Conservation (phyloP, 345 rosid species). For the Gossypium sturtianum region DNA sequence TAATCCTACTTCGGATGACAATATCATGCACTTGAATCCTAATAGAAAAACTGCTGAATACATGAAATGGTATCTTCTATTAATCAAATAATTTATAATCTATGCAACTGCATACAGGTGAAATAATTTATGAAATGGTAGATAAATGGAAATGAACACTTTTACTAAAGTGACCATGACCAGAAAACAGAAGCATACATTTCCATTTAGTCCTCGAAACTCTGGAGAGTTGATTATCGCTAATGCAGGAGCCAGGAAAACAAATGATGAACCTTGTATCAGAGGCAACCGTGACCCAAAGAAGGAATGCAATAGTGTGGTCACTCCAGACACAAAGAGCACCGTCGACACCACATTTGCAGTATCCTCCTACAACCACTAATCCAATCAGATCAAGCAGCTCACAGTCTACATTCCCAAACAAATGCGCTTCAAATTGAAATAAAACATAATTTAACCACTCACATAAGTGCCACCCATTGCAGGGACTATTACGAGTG, state of each 20-base stretch:
- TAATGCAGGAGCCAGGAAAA: constrained; percentile 85
- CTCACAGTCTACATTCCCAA: constrained; percentile 1
- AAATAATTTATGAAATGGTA: neutral
- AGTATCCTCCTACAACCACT: constrained; percentile 79
- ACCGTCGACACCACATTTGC: constrained; percentile 81
- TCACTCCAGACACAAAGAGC: constrained; percentile 81
- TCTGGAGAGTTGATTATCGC: constrained; percentile 82
- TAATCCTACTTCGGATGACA: constrained; percentile 13
- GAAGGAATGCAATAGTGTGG: constrained; percentile 79
- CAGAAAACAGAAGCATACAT: constrained; percentile 42
- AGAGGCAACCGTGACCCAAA: constrained; percentile 94
- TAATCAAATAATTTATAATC: neutral
- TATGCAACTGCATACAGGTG: neutral
- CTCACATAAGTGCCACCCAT: constrained; percentile 97
- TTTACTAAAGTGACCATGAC: neutral
- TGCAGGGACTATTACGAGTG: constrained; percentile 92
- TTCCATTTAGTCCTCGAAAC: constrained; percentile 83
- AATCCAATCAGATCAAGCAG: constrained; percentile 34
- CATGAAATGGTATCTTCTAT: neutral
- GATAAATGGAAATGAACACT: neutral
- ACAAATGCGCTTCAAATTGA: neutral
- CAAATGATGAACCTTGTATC: constrained; percentile 92
- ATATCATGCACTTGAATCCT: neutral
- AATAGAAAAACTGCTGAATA: neutral
- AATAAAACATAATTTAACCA: constrained; percentile 13